Percentiles rank a stretch among this genome's conserved stretches.
Evolutionary conservation across 169 alveolate species (phyloP).

Genomic region (Cryptosporidium parvum): DNA sequence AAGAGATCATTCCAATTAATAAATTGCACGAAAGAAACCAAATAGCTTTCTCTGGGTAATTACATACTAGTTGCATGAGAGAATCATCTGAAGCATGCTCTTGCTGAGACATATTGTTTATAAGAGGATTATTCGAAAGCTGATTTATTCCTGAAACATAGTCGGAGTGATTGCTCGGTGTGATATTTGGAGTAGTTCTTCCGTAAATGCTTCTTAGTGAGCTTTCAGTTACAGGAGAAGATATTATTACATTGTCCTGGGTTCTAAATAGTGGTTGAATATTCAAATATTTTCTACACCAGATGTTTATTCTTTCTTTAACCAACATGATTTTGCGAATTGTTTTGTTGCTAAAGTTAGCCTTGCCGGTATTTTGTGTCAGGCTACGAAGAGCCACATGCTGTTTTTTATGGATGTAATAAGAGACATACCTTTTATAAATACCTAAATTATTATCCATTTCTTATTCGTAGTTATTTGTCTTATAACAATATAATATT

Average conservation of each 20-base stretch:
- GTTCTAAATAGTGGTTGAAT: slow-evolving; percentile 30
- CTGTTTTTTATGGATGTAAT: slow-evolving; percentile 48
- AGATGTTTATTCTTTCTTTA: slow-evolving; percentile 52
- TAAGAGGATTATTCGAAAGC: neutral
- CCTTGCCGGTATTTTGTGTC: neutral
- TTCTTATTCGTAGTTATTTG: slow-evolving; percentile 24
- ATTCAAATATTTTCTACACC: slow-evolving; percentile 38
- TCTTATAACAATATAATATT: neutral
- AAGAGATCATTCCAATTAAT: slow-evolving; percentile 17
- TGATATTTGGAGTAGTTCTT: neutral
- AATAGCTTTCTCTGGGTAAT: slow-evolving; percentile 57
- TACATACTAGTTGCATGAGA: slow-evolving; percentile 52
- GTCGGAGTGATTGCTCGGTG: neutral
- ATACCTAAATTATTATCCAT: slow-evolving; percentile 21
- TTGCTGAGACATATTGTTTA: neutral
- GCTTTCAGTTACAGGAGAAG: slow-evolving; percentile 32
- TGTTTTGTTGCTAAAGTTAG: neutral
- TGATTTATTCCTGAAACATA: neutral
- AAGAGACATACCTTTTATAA: slow-evolving; percentile 20
- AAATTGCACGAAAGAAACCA: slow-evolving; percentile 46
- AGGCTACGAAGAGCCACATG: slow-evolving; percentile 60
- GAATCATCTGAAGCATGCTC: slow-evolving; percentile 41
- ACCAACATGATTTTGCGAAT: slow-evolving; percentile 39
- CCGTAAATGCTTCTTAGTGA: slow-evolving; percentile 34
- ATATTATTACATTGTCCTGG: slow-evolving; percentile 2